Evolutionary conservation across 192 early-diverging fungal species (phyloP).

Genomic region (Backusella parvicylindrica): DNA sequence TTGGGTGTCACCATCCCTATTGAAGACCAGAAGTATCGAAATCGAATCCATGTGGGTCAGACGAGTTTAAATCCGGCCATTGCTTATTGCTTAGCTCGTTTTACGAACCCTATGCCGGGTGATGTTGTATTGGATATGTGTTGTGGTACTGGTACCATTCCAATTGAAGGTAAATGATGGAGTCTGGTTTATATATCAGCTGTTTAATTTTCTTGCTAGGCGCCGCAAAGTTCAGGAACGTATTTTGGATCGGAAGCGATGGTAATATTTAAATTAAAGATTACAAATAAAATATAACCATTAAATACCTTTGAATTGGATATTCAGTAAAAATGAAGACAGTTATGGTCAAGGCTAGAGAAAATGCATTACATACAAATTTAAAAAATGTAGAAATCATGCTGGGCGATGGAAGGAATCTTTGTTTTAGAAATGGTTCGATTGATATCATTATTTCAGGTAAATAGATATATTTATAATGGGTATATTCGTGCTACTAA

Average conservation of each 20-base stretch:
- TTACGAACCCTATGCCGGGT: constrained; percentile 35
- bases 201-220: constrained; percentile 10
- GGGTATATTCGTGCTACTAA: no score
- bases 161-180: constrained; percentile 19
- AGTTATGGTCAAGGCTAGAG: constrained; percentile 18
- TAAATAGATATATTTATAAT: no score
- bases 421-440: constrained; percentile 17
- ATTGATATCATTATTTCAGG: constrained; percentile 32
- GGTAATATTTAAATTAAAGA: constrained; percentile 14
- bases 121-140: constrained; percentile 44
- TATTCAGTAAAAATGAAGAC: constrained; percentile 16
- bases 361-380: constrained; percentile 12
- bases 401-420: constrained; percentile 22
- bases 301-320: neutral
- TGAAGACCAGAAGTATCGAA: constrained; percentile 27
- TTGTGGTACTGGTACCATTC: constrained; percentile 34
- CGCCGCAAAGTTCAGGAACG: constrained; percentile 32
- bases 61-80: constrained; percentile 43
- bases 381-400: constrained; percentile 21
- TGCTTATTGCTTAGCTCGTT: constrained; percentile 33
- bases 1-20: constrained; percentile 7
- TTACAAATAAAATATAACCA: neutral
- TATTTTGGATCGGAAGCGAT: constrained; percentile 38
- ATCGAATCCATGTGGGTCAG: constrained; percentile 35
- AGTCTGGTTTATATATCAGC: neutral